Conservation (phyloP, 73 alveolate species). For the Paramecium tetraurelia region DNA sequence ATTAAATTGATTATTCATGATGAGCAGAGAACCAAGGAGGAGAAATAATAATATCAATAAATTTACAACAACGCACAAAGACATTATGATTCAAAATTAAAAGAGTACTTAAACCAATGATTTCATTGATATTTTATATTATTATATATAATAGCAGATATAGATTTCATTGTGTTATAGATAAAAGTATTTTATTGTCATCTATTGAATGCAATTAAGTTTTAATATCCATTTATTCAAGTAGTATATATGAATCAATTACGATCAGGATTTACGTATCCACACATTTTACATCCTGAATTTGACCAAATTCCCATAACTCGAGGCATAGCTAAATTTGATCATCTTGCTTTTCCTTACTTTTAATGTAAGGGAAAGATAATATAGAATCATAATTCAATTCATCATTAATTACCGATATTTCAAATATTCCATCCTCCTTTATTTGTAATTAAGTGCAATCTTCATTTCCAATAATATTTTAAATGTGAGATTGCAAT, state of each 20-base stretch:
- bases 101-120: neutral
- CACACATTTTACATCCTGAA: neutral
- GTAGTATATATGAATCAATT: neutral
- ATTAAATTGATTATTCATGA: slow-evolving; percentile 2
- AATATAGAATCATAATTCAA: neutral
- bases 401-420: neutral
- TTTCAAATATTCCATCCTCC: neutral
- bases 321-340: neutral
- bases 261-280: neutral
- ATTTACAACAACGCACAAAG: slow-evolving; percentile 1
- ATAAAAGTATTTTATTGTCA: neutral
- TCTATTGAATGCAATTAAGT: neutral
- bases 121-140: neutral
- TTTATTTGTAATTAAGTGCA: neutral
- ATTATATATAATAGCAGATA: neutral
- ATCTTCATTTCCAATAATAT: neutral
- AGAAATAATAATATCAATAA: neutral
- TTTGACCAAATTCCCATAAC: neutral
- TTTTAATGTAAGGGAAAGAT: neutral
- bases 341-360: neutral
- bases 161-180: neutral
- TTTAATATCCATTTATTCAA: slow-evolving; percentile 30
- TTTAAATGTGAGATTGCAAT: neutral
- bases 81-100: neutral
- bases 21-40: slow-evolving; percentile 11